phyloP scores from a whole-genome alignment of 176 grass and related monocot genomes.

The Pharus latifolius region DNA sequence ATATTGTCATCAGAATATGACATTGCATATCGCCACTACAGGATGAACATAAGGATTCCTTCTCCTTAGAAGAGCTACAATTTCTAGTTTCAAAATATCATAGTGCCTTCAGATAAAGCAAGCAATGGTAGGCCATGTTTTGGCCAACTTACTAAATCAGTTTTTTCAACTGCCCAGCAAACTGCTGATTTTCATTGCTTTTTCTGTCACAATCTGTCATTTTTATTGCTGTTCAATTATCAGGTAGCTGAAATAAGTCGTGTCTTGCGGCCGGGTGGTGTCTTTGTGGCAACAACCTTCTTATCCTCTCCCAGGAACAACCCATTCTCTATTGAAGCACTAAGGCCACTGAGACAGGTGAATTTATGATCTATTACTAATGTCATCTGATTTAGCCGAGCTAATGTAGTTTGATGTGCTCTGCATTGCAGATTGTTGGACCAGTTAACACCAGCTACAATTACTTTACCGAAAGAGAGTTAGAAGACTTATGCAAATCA shows the following conservation, averaged over 20 bases:
- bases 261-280: conserved; percentile 70
- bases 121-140: neutral
- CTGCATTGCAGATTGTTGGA: conserved; percentile 44
- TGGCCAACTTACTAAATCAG: neutral
- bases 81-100: too few relatives aligned
- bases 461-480: conserved; percentile 80
- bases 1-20: neutral
- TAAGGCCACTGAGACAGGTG: conserved; percentile 72
- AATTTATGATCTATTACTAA: neutral
- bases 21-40: neutral
- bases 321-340: conserved; percentile 42
- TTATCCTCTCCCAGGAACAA: conserved; percentile 56
- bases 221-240: conserved; percentile 12
- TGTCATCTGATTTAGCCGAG: neutral
- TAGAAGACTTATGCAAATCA: conserved; percentile 75
- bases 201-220: neutral
- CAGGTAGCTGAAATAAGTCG: conserved; percentile 97
- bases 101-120: too few relatives aligned
- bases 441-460: conserved; percentile 73
- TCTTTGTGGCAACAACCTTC: conserved; percentile 87
- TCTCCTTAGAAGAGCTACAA: too few relatives aligned
- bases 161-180: neutral
- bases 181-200: neutral
- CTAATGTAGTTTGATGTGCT: neutral
- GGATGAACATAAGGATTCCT: neutral